Base-by-base conservation (phyloP, 805 yeast genomes). In the Suhomyces sp. region DNA sequence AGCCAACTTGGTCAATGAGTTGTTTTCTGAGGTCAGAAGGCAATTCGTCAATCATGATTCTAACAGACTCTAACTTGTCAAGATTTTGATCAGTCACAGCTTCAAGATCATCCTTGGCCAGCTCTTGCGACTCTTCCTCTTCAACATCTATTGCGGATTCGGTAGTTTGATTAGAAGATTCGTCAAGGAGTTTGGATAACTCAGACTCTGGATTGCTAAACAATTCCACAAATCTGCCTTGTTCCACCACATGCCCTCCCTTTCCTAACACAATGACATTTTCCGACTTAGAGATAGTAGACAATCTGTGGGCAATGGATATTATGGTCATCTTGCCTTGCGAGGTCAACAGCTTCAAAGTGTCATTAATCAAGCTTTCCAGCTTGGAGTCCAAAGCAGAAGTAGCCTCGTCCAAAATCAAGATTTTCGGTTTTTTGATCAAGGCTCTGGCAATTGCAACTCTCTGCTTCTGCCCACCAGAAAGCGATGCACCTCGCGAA, bases 381-480 rank as follows among this genome's bases (percentile, higher is more conserved):
- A 78, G 76, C 59, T 69, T 72, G 22, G 77, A 71, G 61, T 84
- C 88, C 36, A 83, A 68, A 1, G 88, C 87, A 3, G 86, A 82
- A 0, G 88, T 83, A 5, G 88, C 88, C 61, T 86, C 92, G 60
- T 86, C 92, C 51, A 86, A 71, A 4, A 86, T 77, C 58, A 86
- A 69, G 19, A 87, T 75, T 46, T 80, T 73, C 6, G 92, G 92
- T 53, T 81, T 77, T 55, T 87, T 84, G 52, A 86, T 81, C 55
- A 87, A 71, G 1, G 90, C 89, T 56, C 92, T 72, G 0, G 92
- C 92, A 67, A 87, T 84, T 6, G 91, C 91, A 42, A 87, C 74
- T 59, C 90, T 78, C 70, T 87, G 92, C 64, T 86, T 85, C 66
- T 87, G 92, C 10, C 92, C 92, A 38, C 91, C 92, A 4, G 88